Evolutionary conservation across 352 stramenopile genomes (phyloP), one percentile per base, ranked within the genome.

Genomic region (Phytopythium boreale): DNA sequence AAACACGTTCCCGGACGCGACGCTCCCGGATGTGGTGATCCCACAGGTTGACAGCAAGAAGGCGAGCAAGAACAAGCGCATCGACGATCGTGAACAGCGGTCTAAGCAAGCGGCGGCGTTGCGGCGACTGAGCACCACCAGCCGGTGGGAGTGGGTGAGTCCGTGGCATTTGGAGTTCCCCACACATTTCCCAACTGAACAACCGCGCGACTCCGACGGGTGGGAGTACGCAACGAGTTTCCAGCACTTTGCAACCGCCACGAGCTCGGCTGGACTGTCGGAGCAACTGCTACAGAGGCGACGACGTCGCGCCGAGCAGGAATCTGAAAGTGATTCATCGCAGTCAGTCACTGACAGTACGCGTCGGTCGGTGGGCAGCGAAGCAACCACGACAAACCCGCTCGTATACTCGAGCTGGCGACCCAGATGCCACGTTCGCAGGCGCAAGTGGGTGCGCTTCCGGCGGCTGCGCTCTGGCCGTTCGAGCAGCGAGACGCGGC

Each of bases 151-250:
- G 44, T 92, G 84, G 84, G 75, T 79, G 27, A 88, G 78, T 79
- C 84, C 84, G 12, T 92, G 84, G 84, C 79, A 89, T 56, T 65
- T 92, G 8, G 77, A 89, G 62, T 66, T 66, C 19, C 62, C 57
- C 10, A 15, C 34, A 12, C 24, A 24, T n/a, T 36, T 69, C 3
- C 62, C 67, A 1, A 1, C 41, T 2, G 64, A 71, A 19, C 69
- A 27, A 4, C 53, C 63, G 6, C 49, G 43, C 1, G 75, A 88
- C 31, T 58, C 71, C 0, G 79, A 90, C 52, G 84, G 84, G 11
- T 92, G 84, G 84, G 71, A 80, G 50, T 92, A 90, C 61, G 76
- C 79, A 2, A 74, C 75, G 15, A 84, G 77, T 50, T 92, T 92
- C 52, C 77, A 76, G 24, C 71, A 92, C 2, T 83, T 92, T 37